phyloP scores from a whole-genome alignment of 2,329 filamentous ascomycete genomes.

The Nemania sp. region DNA sequence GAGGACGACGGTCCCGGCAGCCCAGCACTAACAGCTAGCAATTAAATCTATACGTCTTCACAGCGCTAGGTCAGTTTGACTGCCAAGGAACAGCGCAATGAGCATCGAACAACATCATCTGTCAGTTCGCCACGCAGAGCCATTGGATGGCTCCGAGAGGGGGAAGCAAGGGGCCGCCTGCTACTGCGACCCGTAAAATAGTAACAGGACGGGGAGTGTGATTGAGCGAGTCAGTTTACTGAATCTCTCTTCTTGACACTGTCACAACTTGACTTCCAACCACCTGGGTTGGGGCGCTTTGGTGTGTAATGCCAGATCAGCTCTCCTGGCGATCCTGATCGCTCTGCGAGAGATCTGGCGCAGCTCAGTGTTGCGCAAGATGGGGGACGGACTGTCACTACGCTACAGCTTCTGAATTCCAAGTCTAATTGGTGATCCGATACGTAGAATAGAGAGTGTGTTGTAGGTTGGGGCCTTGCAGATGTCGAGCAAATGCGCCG shows the following conservation, averaged over 20 bases:
- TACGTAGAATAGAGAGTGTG: background rate
- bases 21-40: slow-evolving; percentile 4
- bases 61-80: slow-evolving; percentile 18
- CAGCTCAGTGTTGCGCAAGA: slow-evolving; percentile 8
- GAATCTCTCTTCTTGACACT: background rate
- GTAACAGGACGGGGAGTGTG: background rate
- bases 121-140: slow-evolving; percentile 6
- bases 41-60: slow-evolving; percentile 16
- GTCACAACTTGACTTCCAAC: slow-evolving; percentile 9
- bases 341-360: slow-evolving; percentile 19
- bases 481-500: slow-evolving; percentile 12
- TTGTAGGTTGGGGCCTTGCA: background rate
- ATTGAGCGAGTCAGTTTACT: background rate
- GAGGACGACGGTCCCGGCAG: slow-evolving; percentile 6
- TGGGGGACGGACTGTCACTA: slow-evolving; percentile 7
- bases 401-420: slow-evolving; percentile 8
- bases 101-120: slow-evolving; percentile 5
- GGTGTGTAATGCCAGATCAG: slow-evolving; percentile 2
- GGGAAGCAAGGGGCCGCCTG: background rate
- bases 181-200: background rate
- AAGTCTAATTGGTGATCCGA: slow-evolving; percentile 7
- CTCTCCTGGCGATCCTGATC: slow-evolving; percentile 15
- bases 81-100: slow-evolving; percentile 1
- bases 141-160: background rate
- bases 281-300: background rate